Percentiles rank a stretch among this genome's conserved stretches.
Evolutionary conservation across 1,284 basidiomycete species (phyloP).

Genomic region (Irpex sp.): DNA sequence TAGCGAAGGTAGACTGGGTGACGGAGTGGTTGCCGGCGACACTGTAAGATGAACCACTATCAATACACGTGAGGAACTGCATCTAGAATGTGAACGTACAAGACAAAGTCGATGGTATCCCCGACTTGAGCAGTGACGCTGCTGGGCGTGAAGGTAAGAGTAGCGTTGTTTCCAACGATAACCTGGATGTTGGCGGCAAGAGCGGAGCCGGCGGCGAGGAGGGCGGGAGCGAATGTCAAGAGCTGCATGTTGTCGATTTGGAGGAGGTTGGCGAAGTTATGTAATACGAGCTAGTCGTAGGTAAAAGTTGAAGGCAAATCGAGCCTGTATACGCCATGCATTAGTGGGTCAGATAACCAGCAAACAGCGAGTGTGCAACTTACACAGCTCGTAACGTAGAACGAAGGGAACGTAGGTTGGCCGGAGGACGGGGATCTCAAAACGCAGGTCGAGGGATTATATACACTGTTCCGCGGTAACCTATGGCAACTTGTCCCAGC

Average conservation of each 20-base stretch:
- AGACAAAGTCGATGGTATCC: constrained; percentile 50
- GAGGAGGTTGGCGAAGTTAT: not conserved
- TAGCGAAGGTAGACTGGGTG: constrained; percentile 55
- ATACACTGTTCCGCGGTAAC: not conserved
- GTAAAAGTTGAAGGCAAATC: not conserved
- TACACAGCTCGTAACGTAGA: not conserved
- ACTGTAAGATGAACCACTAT: constrained; percentile 12
- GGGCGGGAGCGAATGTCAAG: constrained; percentile 37
- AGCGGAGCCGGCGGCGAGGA: constrained; percentile 36
- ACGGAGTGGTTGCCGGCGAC: constrained; percentile 39
- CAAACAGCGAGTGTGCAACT: not conserved
- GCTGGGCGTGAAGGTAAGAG: constrained; percentile 39
- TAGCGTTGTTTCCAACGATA: constrained; percentile 40
- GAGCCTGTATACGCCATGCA: not conserved
- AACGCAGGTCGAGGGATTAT: not conserved
- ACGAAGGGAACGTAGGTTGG: not conserved
- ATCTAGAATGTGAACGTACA: constrained; percentile 28
- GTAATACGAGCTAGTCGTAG: not conserved
- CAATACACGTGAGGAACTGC: not conserved
- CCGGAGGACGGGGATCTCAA: not conserved
- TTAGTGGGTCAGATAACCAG: too few species aligned
- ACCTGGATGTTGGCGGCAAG: constrained; percentile 34
- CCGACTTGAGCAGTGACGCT: constrained; percentile 42
- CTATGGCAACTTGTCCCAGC: not conserved
- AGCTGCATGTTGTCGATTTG: constrained; percentile 43